Conservation (phyloP, 2,329 filamentous ascomycete genomes). For the Diaporthe velutina region DNA sequence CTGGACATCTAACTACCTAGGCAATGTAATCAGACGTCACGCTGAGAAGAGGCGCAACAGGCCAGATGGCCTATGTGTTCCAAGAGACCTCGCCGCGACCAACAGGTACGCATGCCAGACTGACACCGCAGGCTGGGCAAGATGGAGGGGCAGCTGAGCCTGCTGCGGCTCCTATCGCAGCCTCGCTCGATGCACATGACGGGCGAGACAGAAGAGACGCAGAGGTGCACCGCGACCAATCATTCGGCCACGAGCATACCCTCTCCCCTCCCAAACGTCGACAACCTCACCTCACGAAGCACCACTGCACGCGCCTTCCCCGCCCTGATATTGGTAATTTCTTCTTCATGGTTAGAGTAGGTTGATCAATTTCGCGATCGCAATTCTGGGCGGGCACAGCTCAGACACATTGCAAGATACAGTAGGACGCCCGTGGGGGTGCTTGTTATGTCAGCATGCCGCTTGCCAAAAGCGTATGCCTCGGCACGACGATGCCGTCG, state of each 20-base stretch:
- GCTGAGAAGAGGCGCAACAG: too few relatives aligned
- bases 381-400: not conserved
- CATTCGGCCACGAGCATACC: slow-evolving; percentile 20
- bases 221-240: slow-evolving; percentile 15
- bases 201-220: not conserved
- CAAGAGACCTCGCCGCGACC: not conserved
- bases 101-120: not conserved
- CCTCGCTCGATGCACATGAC: slow-evolving; percentile 31
- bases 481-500: slow-evolving; percentile 9
- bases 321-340: not conserved
- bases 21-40: too few relatives aligned
- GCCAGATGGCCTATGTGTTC: not conserved
- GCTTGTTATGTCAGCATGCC: not conserved
- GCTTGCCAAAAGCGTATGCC: not conserved
- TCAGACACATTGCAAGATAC: not conserved
- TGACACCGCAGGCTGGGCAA: not conserved
- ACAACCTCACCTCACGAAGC: not conserved
- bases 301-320: not conserved
- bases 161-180: slow-evolving; percentile 1
- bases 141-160: slow-evolving; percentile 15
- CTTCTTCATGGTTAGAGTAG: not conserved
- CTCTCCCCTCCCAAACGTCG: not conserved
- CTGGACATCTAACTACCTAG: not conserved
- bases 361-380: not conserved
- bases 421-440: not conserved